Conservation (phyloP, 805 yeast species). For the Candida qinlingensis region DNA sequence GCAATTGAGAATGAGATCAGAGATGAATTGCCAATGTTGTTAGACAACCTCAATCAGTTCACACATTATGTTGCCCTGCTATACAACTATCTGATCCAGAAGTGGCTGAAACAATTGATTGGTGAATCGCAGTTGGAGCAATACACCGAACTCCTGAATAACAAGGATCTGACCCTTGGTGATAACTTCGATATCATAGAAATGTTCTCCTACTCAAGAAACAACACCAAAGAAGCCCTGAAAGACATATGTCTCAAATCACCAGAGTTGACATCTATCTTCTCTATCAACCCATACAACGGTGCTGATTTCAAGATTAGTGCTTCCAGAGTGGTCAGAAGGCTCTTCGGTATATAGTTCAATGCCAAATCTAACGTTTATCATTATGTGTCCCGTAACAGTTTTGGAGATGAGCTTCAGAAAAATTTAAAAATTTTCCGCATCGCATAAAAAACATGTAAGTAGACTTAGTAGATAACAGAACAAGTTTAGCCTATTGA, state of each 20-base stretch:
- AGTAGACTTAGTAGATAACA: too few relatives aligned
- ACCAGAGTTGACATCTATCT: background rate
- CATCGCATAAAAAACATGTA: constrained; percentile 7
- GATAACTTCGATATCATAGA: constrained; percentile 35
- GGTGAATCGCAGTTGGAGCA: constrained; percentile 25
- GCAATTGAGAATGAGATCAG: constrained; percentile 22
- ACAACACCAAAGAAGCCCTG: constrained; percentile 25
- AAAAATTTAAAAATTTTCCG: constrained; percentile 7
- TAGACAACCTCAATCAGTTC: constrained; percentile 12
- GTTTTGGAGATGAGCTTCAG: background rate
- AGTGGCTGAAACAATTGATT: constrained; percentile 28
- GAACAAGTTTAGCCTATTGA: too few relatives aligned
- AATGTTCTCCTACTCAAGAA: constrained; percentile 26
- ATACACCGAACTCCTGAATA: constrained; percentile 19
- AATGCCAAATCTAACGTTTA: background rate
- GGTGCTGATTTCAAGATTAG: constrained; percentile 8
- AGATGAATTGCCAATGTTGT: constrained; percentile 28
- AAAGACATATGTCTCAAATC: constrained; percentile 23
- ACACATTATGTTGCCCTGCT: constrained; percentile 17
- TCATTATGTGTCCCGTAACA: constrained; percentile 8
- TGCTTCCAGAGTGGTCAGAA: constrained; percentile 17
- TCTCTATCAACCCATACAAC: background rate
- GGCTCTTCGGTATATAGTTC: constrained; percentile 17
- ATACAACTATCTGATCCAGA: constrained; percentile 20
- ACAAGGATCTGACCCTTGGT: constrained; percentile 19